Percentiles rank a stretch among this genome's conserved stretches.
Evolutionary conservation across 179 eudicot genomes (phyloP).

Genomic region (Beta corolliflora): DNA sequence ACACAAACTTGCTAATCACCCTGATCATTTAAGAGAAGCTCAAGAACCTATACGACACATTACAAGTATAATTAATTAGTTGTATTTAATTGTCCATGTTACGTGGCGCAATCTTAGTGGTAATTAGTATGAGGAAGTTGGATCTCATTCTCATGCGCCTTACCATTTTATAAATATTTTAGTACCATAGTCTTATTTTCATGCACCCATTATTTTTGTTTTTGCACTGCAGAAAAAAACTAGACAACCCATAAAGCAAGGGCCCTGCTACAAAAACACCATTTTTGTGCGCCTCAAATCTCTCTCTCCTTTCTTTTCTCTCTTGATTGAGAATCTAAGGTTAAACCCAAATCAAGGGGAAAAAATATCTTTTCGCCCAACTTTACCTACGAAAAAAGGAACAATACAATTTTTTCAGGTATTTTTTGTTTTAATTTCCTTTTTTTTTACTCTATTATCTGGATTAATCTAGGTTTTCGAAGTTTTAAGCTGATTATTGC

Average conservation of each 20-base stretch:
- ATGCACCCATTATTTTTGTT: background rate
- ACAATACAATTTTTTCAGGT: conserved; percentile 20
- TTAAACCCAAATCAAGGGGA: conserved; percentile 17
- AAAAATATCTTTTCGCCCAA: background rate
- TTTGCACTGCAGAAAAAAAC: background rate
- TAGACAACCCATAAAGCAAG: conserved; percentile 21
- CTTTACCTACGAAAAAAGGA: background rate
- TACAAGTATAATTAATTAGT: too few species aligned
- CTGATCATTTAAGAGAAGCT: too few species aligned
- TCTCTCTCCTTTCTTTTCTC: conserved; percentile 18
- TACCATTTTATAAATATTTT: background rate
- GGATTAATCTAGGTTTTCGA: background rate
- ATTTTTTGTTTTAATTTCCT: background rate
- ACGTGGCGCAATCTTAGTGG: too few species aligned
- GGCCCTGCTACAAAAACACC: conserved; percentile 24
- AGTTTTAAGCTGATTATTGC: background rate
- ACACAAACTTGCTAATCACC: too few species aligned
- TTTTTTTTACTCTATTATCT: background rate
- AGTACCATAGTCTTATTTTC: background rate
- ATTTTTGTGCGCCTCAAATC: conserved; percentile 31
- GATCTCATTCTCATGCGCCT: background rate
- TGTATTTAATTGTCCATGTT: too few species aligned
- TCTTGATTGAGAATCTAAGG: background rate
- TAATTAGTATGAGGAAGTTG: background rate
- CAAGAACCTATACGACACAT: too few species aligned